Evolutionary conservation across 2,329 filamentous ascomycete genomes (phyloP).

Genomic region (Colletotrichum coccodes): DNA sequence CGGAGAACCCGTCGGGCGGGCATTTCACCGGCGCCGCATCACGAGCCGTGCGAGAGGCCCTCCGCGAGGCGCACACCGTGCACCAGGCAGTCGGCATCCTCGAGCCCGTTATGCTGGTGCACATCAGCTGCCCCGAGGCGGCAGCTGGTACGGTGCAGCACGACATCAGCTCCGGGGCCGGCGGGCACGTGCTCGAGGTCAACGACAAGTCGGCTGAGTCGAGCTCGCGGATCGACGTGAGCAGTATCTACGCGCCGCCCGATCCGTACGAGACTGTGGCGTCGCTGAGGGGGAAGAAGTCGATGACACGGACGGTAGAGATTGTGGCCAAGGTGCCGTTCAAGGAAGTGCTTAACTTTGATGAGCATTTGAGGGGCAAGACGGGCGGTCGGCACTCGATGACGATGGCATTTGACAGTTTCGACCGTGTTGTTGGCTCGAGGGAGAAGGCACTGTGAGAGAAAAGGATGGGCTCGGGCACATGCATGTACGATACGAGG

Average conservation of each 20-base stretch:
- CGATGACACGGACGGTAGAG: conserved; percentile 61
- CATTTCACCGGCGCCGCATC: conserved; percentile 73
- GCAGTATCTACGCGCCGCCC: conserved; percentile 84
- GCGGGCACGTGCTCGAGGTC: conserved; percentile 79
- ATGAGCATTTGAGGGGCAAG: conserved; percentile 87
- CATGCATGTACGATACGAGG: neutral
- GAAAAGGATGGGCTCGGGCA: neutral
- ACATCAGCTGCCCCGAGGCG: conserved; percentile 86
- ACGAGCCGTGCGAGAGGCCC: conserved; percentile 73
- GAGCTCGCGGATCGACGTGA: conserved; percentile 68
- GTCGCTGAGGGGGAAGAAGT: conserved; percentile 64
- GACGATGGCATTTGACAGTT: conserved; percentile 68
- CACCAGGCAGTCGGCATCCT: conserved; percentile 73
- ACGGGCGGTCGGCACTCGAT: conserved; percentile 81
- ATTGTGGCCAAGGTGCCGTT: conserved; percentile 90
- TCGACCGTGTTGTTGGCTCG: conserved; percentile 64
- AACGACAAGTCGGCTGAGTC: conserved; percentile 60
- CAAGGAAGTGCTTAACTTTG: conserved; percentile 96
- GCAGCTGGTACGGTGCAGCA: conserved; percentile 86
- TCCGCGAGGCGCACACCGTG: conserved; percentile 68
- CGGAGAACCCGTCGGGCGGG: conserved; percentile 70
- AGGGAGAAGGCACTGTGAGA: conserved; percentile 60
- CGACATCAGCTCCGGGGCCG: conserved; percentile 78
- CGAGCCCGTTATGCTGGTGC: conserved; percentile 93
- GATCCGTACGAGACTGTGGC: conserved; percentile 79